These are phyloP conservation scores for Penicillium roqueforti DNA, from an alignment of 495 filamentous ascomycete genomes.

Conservation along the genomic window DNA sequence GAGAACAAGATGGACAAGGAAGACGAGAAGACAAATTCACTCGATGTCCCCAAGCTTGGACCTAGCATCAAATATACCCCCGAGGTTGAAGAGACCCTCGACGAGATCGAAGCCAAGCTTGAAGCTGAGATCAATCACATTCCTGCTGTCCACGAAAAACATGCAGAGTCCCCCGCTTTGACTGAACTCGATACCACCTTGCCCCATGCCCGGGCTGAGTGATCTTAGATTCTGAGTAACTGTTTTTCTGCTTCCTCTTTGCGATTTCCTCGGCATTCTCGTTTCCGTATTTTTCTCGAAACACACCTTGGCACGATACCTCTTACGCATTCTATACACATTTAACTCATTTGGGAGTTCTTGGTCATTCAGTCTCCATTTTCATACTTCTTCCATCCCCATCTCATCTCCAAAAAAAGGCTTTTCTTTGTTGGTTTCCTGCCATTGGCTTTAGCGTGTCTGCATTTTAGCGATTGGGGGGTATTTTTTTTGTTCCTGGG, in stretches of 20 bases:
- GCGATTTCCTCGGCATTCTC: background rate
- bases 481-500: conserved; percentile 1
- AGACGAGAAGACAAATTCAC: background rate
- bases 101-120: conserved; percentile 5
- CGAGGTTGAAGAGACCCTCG: conserved; percentile 2
- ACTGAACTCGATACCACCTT: background rate
- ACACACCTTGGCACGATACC: conserved; percentile 5
- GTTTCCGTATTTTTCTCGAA: background rate
- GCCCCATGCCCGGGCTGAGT: conserved; percentile 5
- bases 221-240: background rate
- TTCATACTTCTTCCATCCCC: background rate
- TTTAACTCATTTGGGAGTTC: background rate
- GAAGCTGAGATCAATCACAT: background rate
- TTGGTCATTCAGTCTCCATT: background rate
- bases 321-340: background rate
- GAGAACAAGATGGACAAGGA: background rate
- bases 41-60: background rate
- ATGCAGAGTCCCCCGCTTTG: background rate
- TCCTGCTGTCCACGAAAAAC: background rate
- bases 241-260: background rate
- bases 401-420: background rate
- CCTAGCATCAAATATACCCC: conserved; percentile 3
- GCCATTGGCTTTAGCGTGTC: conserved; percentile 6
- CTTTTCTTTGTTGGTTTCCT: background rate
- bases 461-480: conserved; percentile 11